A percentile compares a stretch with the other conserved stretches of the same genome.
phyloP scores from a whole-genome alignment of 495 filamentous ascomycete genomes.

The Trichocladium uniseriatum region DNA sequence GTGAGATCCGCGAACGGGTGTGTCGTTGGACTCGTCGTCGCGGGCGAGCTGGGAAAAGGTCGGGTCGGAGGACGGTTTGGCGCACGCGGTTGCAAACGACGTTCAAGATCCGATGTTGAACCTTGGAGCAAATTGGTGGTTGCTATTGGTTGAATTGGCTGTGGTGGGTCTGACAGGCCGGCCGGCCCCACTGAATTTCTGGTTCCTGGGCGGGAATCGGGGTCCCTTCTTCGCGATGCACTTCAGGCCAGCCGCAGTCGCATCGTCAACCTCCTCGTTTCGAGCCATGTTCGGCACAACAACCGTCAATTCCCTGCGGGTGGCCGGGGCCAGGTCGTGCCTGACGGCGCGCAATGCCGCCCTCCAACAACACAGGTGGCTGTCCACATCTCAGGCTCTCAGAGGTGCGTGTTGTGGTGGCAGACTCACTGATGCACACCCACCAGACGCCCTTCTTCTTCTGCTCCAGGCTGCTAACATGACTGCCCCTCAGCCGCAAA shows the following conservation, averaged over 20 bases:
- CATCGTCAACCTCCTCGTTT: not conserved
- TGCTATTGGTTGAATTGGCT: not conserved
- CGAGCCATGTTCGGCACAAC: constrained; percentile 17
- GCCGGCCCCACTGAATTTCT: constrained; percentile 3
- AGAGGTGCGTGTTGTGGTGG: constrained; percentile 11
- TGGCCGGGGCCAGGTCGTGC: constrained; percentile 8
- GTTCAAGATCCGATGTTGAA: not conserved
- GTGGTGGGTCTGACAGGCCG: not conserved
- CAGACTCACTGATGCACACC: too few species aligned
- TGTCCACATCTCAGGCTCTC: constrained; percentile 16
- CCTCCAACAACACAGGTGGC: constrained; percentile 12
- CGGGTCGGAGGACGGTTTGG: not conserved
- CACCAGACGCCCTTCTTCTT: too few species aligned
- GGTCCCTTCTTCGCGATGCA: not conserved
- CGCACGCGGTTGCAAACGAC: not conserved
- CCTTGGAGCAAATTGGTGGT: not conserved
- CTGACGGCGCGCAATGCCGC: constrained; percentile 1
- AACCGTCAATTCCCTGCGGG: constrained; percentile 15
- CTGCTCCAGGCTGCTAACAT: not conserved
- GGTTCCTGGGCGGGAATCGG: not conserved
- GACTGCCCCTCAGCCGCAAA: constrained; percentile 4
- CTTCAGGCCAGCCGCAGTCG: not conserved
- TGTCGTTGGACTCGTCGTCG: constrained; percentile 7
- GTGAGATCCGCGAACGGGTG: not conserved
- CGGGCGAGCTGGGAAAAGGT: not conserved